Evolutionary conservation across 176 grass and related monocot genomes (phyloP).

Genomic region (Canna indica): DNA sequence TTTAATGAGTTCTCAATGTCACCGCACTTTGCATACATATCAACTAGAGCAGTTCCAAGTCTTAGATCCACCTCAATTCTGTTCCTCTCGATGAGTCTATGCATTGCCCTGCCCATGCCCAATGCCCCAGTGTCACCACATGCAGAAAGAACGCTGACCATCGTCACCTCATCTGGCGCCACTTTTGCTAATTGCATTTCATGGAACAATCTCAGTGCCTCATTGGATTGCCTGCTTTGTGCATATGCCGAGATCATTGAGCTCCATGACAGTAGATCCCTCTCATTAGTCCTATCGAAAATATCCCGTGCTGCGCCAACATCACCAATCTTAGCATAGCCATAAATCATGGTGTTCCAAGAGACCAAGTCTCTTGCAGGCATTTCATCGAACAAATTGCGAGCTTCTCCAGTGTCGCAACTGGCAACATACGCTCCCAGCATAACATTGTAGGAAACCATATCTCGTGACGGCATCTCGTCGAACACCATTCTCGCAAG

Average conservation of each 20-base stretch:
- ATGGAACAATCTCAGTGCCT: conserved; percentile 43
- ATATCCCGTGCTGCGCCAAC: conserved; percentile 39
- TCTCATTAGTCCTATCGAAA: conserved; percentile 32
- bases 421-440: conserved; percentile 31
- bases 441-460: conserved; percentile 55
- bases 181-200: conserved; percentile 20
- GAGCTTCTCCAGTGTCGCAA: conserved; percentile 29
- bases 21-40: conserved; percentile 27
- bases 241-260: conserved; percentile 49
- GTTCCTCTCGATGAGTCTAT: conserved; percentile 28
- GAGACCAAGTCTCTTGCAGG: conserved; percentile 38
- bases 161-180: conserved; percentile 41
- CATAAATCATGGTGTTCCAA: conserved; percentile 76
- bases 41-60: conserved; percentile 45
- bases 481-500: conserved; percentile 42
- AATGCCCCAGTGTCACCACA: conserved; percentile 39
- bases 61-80: conserved; percentile 39
- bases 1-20: conserved; percentile 28
- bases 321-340: conserved; percentile 33
- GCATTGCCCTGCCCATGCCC: conserved; percentile 28
- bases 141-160: conserved; percentile 44
- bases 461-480: conserved; percentile 36
- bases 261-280: conserved; percentile 54
- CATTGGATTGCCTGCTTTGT: conserved; percentile 31
- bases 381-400: conserved; percentile 53